phyloP scores from a whole-genome alignment of 164 flowering plant species.

The Tinospora cordifolia region DNA sequence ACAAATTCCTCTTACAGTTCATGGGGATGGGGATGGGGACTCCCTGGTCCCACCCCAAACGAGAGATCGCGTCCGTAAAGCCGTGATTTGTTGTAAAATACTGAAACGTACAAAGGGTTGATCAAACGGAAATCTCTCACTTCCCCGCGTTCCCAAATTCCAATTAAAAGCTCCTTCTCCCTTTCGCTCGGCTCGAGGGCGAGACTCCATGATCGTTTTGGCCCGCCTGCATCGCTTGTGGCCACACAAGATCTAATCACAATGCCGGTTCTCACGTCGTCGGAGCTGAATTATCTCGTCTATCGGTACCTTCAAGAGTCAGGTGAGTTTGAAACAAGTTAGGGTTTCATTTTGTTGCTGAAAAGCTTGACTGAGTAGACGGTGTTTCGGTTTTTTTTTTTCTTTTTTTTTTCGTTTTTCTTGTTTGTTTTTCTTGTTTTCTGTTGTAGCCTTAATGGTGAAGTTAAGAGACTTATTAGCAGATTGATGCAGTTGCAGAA shows the following conservation, averaged over 20 bases:
- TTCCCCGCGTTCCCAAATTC: neutral
- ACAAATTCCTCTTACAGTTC: no score
- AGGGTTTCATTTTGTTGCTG: neutral
- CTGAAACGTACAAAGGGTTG: no score
- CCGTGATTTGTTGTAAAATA: no score
- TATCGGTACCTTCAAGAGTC: conserved; percentile 56
- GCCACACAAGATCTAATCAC: neutral
- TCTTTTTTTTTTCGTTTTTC: no score
- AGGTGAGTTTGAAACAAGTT: conserved; percentile 16
- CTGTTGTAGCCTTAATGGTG: no score
- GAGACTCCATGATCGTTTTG: neutral
- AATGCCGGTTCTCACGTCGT: conserved; percentile 34
- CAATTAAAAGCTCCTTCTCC: neutral
- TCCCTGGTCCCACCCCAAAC: no score
- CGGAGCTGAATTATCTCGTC: conserved; percentile 39
- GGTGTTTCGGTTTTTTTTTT: neutral
- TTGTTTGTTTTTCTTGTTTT: no score
- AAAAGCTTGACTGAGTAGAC: no score
- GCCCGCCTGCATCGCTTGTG: neutral
- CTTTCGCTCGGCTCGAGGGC: neutral
- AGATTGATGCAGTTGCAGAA: no score
- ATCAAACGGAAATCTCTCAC: neutral
- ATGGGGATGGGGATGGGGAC: conserved; percentile 50
- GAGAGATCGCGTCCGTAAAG: no score
- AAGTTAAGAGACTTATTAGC: no score